A percentile compares a stretch with the other conserved stretches of the same genome.
Evolutionary conservation across 495 filamentous ascomycete species (phyloP).

Genomic region (Penicillium macrosclerotiorum): DNA sequence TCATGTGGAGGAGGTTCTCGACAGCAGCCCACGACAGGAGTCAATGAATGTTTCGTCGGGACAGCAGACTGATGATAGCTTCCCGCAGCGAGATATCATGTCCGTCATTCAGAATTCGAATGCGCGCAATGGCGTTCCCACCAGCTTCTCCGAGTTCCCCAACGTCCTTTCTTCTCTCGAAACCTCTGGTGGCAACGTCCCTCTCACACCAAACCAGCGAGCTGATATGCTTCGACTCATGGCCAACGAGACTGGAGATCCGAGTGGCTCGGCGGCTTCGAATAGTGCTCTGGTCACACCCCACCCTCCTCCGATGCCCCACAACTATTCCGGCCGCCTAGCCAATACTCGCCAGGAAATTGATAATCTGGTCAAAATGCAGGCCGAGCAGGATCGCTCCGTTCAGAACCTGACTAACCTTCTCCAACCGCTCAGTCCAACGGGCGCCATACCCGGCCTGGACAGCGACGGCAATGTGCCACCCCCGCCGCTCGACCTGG

Average conservation of each 20-base stretch:
- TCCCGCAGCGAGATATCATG: constrained; percentile 74
- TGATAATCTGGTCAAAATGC: constrained; percentile 68
- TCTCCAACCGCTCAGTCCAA: constrained; percentile 75
- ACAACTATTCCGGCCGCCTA: constrained; percentile 50
- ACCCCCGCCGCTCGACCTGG: constrained; percentile 57
- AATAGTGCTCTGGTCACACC: constrained; percentile 62
- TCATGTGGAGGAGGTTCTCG: constrained; percentile 46
- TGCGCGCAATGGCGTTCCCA: constrained; percentile 52
- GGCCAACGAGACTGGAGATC: constrained; percentile 50
- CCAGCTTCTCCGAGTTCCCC: constrained; percentile 63
- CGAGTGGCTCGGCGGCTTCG: constrained; percentile 20
- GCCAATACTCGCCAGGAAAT: constrained; percentile 67
- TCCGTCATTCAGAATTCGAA: constrained; percentile 81
- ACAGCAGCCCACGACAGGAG: constrained; percentile 36
- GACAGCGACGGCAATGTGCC: constrained; percentile 41
- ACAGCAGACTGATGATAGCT: constrained; percentile 21
- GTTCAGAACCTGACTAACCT: constrained; percentile 68
- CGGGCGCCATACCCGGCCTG: constrained; percentile 75
- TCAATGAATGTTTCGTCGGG: constrained; percentile 13
- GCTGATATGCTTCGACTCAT: constrained; percentile 79
- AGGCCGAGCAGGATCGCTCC: constrained; percentile 67
- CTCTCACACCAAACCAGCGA: constrained; percentile 74
- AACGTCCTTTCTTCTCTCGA: constrained; percentile 71
- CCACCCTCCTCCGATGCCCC: constrained; percentile 57
- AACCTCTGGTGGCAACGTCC: constrained; percentile 59